phyloP scores from a whole-genome alignment of 2,329 filamentous ascomycete genomes.

The Acrodontium crateriforme region DNA sequence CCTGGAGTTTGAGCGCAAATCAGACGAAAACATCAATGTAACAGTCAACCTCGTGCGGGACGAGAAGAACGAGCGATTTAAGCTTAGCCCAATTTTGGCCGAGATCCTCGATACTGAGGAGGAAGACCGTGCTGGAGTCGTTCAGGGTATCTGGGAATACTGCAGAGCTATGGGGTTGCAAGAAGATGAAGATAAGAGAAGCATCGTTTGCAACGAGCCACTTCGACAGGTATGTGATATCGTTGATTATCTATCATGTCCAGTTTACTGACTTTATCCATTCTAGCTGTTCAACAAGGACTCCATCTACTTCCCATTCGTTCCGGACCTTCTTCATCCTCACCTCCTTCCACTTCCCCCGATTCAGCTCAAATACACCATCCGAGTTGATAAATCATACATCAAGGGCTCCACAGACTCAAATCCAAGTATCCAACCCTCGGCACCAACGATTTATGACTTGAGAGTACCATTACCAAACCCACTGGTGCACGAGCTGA shows the following conservation, averaged over 20 bases:
- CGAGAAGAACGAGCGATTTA: constrained; percentile 74
- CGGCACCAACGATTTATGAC: constrained; percentile 76
- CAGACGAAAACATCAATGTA: constrained; percentile 85
- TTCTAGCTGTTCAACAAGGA: constrained; percentile 56
- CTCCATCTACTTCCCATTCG: constrained; percentile 69
- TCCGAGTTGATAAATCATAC: constrained; percentile 62
- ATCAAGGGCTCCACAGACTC: constrained; percentile 53
- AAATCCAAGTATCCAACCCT: constrained; percentile 36
- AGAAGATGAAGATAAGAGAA: constrained; percentile 88
- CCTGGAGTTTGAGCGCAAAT: constrained; percentile 77
- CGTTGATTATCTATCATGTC: constrained; percentile 1
- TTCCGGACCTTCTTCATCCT: constrained; percentile 56
- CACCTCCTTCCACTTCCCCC: constrained; percentile 72
- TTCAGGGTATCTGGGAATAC: constrained; percentile 93
- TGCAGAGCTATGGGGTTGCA: constrained; percentile 73
- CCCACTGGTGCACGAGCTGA: constrained; percentile 57
- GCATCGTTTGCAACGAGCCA: constrained; percentile 77
- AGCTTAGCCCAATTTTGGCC: constrained; percentile 62
- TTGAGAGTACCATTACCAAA: constrained; percentile 72
- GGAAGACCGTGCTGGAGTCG: constrained; percentile 73
- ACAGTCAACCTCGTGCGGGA: constrained; percentile 75
- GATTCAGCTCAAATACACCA: constrained; percentile 76
- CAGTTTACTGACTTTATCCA: constrained; percentile 4
- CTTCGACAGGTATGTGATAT: constrained; percentile 52
- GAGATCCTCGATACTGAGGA: constrained; percentile 77